A percentile compares a stretch with the other conserved stretches of the same genome.
These are phyloP conservation scores for Polychaeton citri DNA, from an alignment of 2,329 filamentous ascomycete species.

Conservation along the genomic window DNA sequence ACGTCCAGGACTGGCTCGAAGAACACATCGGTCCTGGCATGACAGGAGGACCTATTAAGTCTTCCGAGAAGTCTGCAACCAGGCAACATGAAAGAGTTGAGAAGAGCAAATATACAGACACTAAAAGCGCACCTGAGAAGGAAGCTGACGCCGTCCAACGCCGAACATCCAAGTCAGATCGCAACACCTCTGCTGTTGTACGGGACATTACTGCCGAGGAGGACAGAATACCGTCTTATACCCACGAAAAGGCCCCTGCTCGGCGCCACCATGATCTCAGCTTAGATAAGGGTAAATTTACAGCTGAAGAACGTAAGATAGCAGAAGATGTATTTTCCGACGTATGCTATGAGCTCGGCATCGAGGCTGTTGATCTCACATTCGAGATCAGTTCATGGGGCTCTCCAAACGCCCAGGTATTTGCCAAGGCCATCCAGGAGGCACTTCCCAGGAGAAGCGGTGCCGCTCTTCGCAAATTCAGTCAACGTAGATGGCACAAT, in stretches of 20 bases:
- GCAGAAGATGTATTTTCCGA: conserved; percentile 15
- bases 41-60: too few species aligned
- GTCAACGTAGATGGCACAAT: conserved; percentile 52
- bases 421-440: conserved; percentile 13
- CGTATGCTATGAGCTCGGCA: conserved; percentile 5
- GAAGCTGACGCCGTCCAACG: too few species aligned
- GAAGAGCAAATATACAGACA: too few species aligned
- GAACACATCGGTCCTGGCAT: too few species aligned
- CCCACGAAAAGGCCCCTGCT: background rate
- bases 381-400: conserved; percentile 13
- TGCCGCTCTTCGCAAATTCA: conserved; percentile 27
- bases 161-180: too few species aligned
- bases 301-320: conserved; percentile 1
- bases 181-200: background rate
- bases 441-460: conserved; percentile 21
- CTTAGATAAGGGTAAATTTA: background rate
- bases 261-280: background rate
- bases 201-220: background rate
- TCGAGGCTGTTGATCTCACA: conserved; percentile 10
- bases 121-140: too few species aligned
- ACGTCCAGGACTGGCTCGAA: too few species aligned
- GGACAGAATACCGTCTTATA: background rate
- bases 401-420: conserved; percentile 17
- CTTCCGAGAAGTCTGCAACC: too few species aligned
- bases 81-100: too few species aligned